Evolutionary conservation across 2,329 filamentous ascomycete genomes (phyloP), one percentile per base, ranked within the genome.

Genomic region (Didymella pomorum): DNA sequence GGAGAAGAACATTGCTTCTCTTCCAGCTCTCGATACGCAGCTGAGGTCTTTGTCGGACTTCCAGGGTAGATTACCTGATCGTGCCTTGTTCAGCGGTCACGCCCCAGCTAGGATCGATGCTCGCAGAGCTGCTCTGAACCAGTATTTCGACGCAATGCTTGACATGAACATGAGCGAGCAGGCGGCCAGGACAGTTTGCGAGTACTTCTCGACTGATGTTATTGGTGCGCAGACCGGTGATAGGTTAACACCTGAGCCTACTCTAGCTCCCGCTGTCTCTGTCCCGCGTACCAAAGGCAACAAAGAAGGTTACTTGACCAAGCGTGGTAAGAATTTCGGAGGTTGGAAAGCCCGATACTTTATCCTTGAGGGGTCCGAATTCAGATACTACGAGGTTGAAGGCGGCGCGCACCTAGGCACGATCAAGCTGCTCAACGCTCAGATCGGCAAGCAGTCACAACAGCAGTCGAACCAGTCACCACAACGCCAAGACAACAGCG

Each of bases 281-380:
- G 81, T 71, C 57, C 47, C 70, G 3, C 74, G 71, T 50, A 86
- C 6, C 86, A 89, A 67, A 87, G 87, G 89, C 9, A 83, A 88
- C 58, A 92, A 92, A 71, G 93, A 89, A 72, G 95, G 95, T 9
- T 99, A 98, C 76, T 81, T 99, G 48, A 98, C 95, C 2, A 99
- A 99, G 80, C 87, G 91, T 67, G 95, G 95, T 47, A 99, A 99
- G 82, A 98, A 98, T 71, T 99, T 99, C 79, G 95, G 95, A 50
- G 95, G 95, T 47, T 99, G 95, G 95, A 99, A 99, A 78, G 93
- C 93, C 11, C 81, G 88, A 56, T 90, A 87, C 70, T 91, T 91
- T 70, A 83, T 89, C 14, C 80, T 91, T 3, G 86, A 91, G 67
- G 88, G 87, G 10, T 85, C 89, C 5, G 83, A 89, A 56, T 80